Evolutionary conservation across 371 early-diverging fungal genomes (phyloP).

Genomic region (Polyrhizophydium stewartii): DNA sequence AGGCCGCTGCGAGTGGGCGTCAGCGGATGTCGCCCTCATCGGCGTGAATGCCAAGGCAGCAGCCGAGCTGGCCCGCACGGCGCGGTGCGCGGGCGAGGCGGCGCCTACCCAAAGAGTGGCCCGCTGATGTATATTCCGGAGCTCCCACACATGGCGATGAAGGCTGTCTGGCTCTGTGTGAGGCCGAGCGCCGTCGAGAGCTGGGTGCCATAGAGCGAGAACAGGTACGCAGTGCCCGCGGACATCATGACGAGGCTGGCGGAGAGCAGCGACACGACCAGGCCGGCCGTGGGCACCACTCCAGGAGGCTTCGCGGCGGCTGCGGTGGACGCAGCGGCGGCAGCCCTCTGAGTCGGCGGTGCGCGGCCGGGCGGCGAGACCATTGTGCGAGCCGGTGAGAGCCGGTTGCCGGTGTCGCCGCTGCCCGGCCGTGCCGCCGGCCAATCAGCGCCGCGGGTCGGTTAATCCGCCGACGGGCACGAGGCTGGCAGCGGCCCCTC

Average conservation of each 20-base stretch:
- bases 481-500: too few species aligned
- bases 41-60: not conserved
- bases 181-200: not conserved
- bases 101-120: constrained; percentile 7
- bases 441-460: too few species aligned
- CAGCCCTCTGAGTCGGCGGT: too few species aligned
- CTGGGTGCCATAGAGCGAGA: constrained; percentile 19
- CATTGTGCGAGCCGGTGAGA: too few species aligned
- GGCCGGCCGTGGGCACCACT: too few species aligned
- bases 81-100: not conserved
- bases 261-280: constrained; percentile 3
- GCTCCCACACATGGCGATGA: constrained; percentile 7
- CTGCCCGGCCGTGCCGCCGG: too few species aligned
- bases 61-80: too few species aligned
- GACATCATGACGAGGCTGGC: constrained; percentile 6
- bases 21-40: not conserved
- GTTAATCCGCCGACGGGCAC: too few species aligned
- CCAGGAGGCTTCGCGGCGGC: too few species aligned
- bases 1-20: not conserved
- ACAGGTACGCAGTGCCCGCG: constrained; percentile 20
- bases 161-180: constrained; percentile 11
- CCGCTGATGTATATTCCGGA: constrained; percentile 12
- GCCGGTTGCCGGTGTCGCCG: too few species aligned
- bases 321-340: too few species aligned
- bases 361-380: too few species aligned